Conservation (phyloP, 202 grass and related monocot species). For the Hordeum pubiflorum region DNA sequence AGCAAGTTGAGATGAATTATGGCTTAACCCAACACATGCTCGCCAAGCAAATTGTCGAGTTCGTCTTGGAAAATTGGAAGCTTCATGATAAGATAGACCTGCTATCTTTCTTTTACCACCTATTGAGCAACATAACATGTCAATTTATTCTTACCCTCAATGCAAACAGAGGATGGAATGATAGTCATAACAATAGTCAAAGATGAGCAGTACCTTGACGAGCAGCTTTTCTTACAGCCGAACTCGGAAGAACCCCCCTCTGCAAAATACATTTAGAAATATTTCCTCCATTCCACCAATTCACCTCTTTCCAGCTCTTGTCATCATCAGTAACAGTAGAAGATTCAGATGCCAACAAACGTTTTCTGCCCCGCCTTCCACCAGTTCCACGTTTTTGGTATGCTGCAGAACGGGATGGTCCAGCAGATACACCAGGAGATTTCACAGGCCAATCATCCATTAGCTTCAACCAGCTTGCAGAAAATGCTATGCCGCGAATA, state of each 20-base stretch:
- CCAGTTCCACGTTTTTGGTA: conserved; percentile 69
- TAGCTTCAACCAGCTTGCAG: conserved; percentile 72
- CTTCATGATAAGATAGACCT: conserved; percentile 73
- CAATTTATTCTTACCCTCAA: conserved; percentile 14
- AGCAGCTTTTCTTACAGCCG: conserved; percentile 63
- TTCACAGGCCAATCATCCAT: conserved; percentile 56
- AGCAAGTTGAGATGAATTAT: conserved; percentile 80
- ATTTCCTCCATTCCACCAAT: conserved; percentile 80
- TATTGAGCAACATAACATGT: conserved; percentile 27
- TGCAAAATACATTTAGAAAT: conserved; percentile 75
- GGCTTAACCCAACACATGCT: conserved; percentile 68
- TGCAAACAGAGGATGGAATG: conserved; percentile 21
- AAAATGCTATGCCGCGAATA: conserved; percentile 75
- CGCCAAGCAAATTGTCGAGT: conserved; percentile 81
- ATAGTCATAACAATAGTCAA: conserved; percentile 23
- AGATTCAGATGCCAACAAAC: conserved; percentile 49
- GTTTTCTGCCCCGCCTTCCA: conserved; percentile 61
- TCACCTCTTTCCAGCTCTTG: conserved; percentile 67
- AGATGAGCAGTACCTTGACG: conserved; percentile 65
- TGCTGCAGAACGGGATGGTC: conserved; percentile 44
- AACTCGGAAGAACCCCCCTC: conserved; percentile 48
- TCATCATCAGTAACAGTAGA: conserved; percentile 46
- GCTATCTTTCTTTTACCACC: conserved; percentile 67
- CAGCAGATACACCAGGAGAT: conserved; percentile 37
- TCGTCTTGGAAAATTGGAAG: conserved; percentile 62